Base-by-base conservation (phyloP, 2,329 filamentous ascomycete genomes). In the Fusarium sp. region DNA sequence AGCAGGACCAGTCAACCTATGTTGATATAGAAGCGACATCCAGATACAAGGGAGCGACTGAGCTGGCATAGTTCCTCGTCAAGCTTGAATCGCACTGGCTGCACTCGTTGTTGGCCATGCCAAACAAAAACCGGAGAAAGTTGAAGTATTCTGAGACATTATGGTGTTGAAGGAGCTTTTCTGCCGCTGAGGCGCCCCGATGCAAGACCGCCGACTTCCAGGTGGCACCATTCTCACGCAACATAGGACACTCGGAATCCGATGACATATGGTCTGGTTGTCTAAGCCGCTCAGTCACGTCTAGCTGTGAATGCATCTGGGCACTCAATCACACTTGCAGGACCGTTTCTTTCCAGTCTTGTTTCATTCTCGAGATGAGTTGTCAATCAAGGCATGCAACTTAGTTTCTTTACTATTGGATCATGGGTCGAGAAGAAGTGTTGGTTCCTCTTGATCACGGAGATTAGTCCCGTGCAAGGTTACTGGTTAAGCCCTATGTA, bases 91-190 rank as follows among this genome's bases (percentile, higher is more conserved):
- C 18, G 34, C 16, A 37, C 34, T 37, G 16, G 34, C 34, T 37
- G 14, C 12, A 13, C 34, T 27, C 32, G 4, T 48, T 45, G 24
- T 54, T 47, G 53, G 58, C 47, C 62, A 52, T 58, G 37, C 40
- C 51, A 48, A 70, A 44, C 18, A 29, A 40, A n/a, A 20, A 10
- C 24, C 24, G 12, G 25, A 46, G 51, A 46, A 54, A 32, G 34
- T 22, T 32, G 44, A 44, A 18, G 59, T 30, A 30, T 32, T 49
- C 29, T 68, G 41, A 59, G 52, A 59, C 46, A 40, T 32, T 49
- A 9, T 10, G n/a, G 13, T 27, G 34, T 7, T 16, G 10, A 41
- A 29, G 34, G 34, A 18, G 9, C 18, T 16, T 14, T 10, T 16
- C 11, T 41, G 22, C 24, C 10, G 32, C 9, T 22, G 13, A 37